These are phyloP conservation scores for Kazachstania taianensis DNA, from an alignment of 805 yeast genomes.

Conservation along the genomic window DNA sequence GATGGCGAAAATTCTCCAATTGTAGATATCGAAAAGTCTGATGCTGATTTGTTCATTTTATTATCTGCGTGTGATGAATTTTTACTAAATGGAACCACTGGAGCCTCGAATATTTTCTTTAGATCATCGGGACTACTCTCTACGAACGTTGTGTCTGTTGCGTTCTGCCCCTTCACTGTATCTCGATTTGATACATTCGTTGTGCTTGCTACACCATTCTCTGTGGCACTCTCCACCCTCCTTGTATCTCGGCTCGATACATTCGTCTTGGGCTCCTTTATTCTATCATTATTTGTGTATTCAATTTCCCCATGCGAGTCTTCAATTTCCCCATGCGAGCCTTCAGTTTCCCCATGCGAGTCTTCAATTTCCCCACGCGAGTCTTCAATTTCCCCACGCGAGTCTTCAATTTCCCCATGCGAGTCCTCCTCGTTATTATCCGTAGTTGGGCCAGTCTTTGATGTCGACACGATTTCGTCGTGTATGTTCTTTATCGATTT, in stretches of 20 bases:
- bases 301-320: not conserved
- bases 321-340: no score
- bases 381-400: no score
- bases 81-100: conserved; percentile 21
- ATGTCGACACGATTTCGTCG: not conserved
- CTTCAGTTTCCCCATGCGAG: no score
- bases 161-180: not conserved
- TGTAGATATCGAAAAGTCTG: conserved; percentile 31
- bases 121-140: conserved; percentile 12
- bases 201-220: no score
- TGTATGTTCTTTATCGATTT: conserved; percentile 8
- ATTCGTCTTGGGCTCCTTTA: conserved; percentile 13
- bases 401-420: no score
- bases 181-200: no score
- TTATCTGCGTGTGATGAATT: conserved; percentile 1
- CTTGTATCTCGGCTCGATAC: not conserved
- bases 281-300: conserved; percentile 5
- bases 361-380: no score
- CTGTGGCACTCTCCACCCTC: not conserved
- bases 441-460: not conserved
- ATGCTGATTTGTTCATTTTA: conserved; percentile 24
- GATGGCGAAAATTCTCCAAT: conserved; percentile 40
- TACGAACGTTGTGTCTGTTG: not conserved
- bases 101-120: conserved; percentile 22
- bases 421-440: not conserved